Evolutionary conservation across 1,139 yeast genomes (phyloP), one percentile per base, ranked within the genome.

Genomic region (Yamadazyma dendronema): DNA sequence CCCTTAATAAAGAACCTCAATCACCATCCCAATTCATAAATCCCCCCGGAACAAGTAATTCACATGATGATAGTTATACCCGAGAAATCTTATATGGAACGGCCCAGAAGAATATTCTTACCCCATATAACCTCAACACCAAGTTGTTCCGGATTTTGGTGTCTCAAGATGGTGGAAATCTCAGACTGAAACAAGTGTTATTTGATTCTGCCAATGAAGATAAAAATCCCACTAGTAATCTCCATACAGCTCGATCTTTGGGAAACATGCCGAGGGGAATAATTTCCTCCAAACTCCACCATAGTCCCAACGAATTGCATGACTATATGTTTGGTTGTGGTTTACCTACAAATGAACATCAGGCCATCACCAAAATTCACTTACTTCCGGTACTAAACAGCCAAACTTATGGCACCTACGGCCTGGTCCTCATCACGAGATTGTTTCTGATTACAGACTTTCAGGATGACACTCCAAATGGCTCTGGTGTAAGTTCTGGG

Each of bases 301-400:
- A 76, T 45, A 63, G 68, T 25, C 46, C 58, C 9, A 59, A 61
- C 38, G 81, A 77, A 42, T 50, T 77, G 26, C 65, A 72, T 33
- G 73, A 73, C 41, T 74, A 67, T 46, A 73, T 76, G 75, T 77
- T 76, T 53, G 83, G 83, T 4, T 72, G 77, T 41, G 81, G 81
- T 0, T 54, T 77, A 25, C 78, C 80, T 11, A 59, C 74, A 4
- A 73, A 65, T 43, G 81, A 77, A 42, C 54, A 62, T n/a, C 62
- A 62, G 25, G 53, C 65, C 17, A 54, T 68, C 13, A 72, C 77
- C 2, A 77, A 77, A 43, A 49, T 77, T 7, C 81, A 77, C 51
- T 49, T 62, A 22, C 53, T 77, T 14, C 80, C 80, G 0, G 55
- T 67, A 2, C 48, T 74, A 14, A 60, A 68, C 34, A 57, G 52